phyloP scores from a whole-genome alignment of 1,284 basidiomycete genomes.

The Grifola frondosa region DNA sequence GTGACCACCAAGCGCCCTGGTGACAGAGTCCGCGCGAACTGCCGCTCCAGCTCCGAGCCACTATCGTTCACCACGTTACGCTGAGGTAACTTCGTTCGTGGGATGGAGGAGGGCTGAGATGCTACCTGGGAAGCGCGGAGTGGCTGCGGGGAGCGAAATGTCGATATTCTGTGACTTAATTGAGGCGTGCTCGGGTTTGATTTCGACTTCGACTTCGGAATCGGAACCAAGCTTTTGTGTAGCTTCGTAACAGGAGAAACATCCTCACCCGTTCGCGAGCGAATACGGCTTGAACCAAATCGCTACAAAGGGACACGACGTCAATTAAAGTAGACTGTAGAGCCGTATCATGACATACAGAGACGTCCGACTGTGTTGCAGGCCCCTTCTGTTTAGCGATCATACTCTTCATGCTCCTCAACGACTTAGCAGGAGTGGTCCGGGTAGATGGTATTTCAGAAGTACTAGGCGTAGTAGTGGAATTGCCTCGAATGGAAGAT shows the following conservation, averaged over 20 bases:
- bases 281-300: background rate
- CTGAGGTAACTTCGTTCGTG: slow-evolving; percentile 6
- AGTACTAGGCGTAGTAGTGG: slow-evolving; percentile 37
- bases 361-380: slow-evolving; percentile 4
- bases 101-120: slow-evolving; percentile 15
- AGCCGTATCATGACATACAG: slow-evolving; percentile 7
- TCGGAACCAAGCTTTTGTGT: slow-evolving; percentile 5
- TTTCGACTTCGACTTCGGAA: slow-evolving; percentile 7
- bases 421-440: slow-evolving; percentile 14
- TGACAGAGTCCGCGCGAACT: slow-evolving; percentile 28
- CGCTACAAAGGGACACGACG: background rate
- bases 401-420: slow-evolving; percentile 17
- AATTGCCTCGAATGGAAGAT: slow-evolving; percentile 14
- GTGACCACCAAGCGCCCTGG: slow-evolving; percentile 49
- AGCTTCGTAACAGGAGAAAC: background rate
- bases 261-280: background rate
- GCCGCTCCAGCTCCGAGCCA: slow-evolving; percentile 30
- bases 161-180: slow-evolving; percentile 1
- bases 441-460: slow-evolving; percentile 18
- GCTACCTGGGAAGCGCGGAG: slow-evolving; percentile 3
- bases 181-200: slow-evolving; percentile 20
- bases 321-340: background rate
- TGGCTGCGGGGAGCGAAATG: slow-evolving; percentile 9
- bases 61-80: slow-evolving; percentile 22
- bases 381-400: too few species aligned